These are phyloP conservation scores for Leccinellum luteum DNA, from an alignment of 768 basidiomycete genomes.

Conservation along the genomic window DNA sequence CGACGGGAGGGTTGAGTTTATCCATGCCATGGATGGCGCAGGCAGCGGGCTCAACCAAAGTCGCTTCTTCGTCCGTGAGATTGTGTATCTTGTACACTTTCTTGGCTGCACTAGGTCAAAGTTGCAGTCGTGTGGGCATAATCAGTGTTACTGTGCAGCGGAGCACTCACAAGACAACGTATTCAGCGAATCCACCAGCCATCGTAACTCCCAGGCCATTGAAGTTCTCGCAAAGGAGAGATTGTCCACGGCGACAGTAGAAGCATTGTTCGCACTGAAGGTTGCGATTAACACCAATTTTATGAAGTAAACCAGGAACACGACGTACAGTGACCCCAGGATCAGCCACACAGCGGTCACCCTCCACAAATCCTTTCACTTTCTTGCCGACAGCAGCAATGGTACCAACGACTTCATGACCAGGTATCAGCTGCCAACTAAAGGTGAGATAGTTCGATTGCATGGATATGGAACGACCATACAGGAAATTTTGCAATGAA, in stretches of 20 bases:
- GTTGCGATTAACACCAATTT: neutral
- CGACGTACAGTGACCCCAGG: conserved; percentile 59
- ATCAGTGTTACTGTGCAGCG: neutral
- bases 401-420: conserved; percentile 67
- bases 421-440: conserved; percentile 54
- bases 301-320: conserved; percentile 1
- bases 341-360: conserved; percentile 83
- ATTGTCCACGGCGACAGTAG: conserved; percentile 77
- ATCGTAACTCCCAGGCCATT: conserved; percentile 69
- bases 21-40: conserved; percentile 89
- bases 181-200: conserved; percentile 86
- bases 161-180: conserved; percentile 66
- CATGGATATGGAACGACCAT: neutral
- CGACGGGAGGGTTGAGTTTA: conserved; percentile 74
- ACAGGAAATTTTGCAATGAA: conserved; percentile 59
- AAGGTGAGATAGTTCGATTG: neutral
- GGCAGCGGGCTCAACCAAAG: conserved; percentile 80
- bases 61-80: conserved; percentile 80
- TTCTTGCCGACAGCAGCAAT: conserved; percentile 73
- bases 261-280: conserved; percentile 76
- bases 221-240: conserved; percentile 81
- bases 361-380: conserved; percentile 65
- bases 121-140: neutral
- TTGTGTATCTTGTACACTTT: conserved; percentile 84
- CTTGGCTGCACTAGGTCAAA: conserved; percentile 47